phyloP scores from a whole-genome alignment of 768 basidiomycete species.

The Neoboletus magnificus region DNA sequence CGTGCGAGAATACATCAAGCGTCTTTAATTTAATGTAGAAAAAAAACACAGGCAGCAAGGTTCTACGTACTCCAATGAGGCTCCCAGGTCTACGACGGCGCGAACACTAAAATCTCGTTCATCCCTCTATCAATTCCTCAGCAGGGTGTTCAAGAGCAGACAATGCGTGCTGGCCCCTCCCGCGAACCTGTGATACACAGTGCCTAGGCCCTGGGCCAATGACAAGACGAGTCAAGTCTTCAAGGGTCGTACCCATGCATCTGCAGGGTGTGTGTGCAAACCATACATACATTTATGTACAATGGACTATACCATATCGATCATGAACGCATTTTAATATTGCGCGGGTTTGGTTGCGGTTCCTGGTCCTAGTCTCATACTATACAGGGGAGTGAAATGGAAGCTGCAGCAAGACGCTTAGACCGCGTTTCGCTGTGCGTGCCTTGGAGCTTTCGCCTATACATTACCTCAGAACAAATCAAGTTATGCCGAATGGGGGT shows the following conservation, averaged over 20 bases:
- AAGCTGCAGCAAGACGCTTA: no score
- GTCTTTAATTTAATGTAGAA: neutral
- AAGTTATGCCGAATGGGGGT: neutral
- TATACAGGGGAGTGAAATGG: neutral
- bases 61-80: neutral
- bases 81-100: neutral
- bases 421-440: neutral
- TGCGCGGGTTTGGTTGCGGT: neutral
- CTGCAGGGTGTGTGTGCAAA: neutral
- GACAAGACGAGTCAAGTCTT: neutral
- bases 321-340: neutral
- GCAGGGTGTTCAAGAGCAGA: neutral
- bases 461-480: neutral
- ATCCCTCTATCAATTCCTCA: neutral
- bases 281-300: neutral
- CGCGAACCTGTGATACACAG: slow-evolving; percentile 15
- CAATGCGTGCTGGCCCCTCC: slow-evolving; percentile 1
- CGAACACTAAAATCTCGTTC: neutral
- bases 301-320: neutral
- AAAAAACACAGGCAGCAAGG: neutral
- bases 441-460: neutral
- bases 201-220: neutral
- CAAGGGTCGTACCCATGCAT: neutral
- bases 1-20: neutral
- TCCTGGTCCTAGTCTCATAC: neutral